These are phyloP conservation scores for Lepiota brunneoincarnata DNA, from an alignment of 768 basidiomycete genomes.

Conservation along the genomic window DNA sequence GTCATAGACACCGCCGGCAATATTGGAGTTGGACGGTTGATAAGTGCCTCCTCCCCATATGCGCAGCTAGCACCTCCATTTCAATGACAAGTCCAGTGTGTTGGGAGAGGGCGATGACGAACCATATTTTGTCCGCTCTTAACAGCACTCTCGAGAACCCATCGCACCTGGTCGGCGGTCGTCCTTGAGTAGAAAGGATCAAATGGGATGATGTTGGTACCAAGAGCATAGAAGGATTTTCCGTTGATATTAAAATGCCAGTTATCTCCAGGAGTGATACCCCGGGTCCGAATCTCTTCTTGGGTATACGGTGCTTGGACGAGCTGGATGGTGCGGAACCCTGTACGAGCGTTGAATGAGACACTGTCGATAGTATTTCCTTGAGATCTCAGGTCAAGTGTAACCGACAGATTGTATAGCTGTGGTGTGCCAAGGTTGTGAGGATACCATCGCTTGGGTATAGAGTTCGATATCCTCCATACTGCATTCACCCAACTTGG, in stretches of 20 bases:
- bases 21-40: slow-evolving; percentile 39
- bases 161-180: slow-evolving; percentile 46
- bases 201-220: slow-evolving; percentile 60
- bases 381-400: slow-evolving; percentile 27
- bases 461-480: slow-evolving; percentile 43
- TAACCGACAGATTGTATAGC: slow-evolving; percentile 49
- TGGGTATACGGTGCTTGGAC: slow-evolving; percentile 46
- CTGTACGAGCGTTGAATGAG: slow-evolving; percentile 43
- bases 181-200: slow-evolving; percentile 57
- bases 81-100: neutral
- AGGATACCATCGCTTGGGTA: slow-evolving; percentile 53
- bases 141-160: slow-evolving; percentile 55
- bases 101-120: slow-evolving; percentile 13
- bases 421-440: slow-evolving; percentile 54
- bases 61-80: slow-evolving; percentile 36
- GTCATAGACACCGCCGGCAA: slow-evolving; percentile 46
- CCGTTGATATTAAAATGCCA: slow-evolving; percentile 63
- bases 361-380: slow-evolving; percentile 19
- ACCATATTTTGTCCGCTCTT: slow-evolving; percentile 61
- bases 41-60: slow-evolving; percentile 60
- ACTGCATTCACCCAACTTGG: slow-evolving; percentile 39
- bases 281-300: slow-evolving; percentile 39
- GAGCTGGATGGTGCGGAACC: slow-evolving; percentile 59
- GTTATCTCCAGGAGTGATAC: slow-evolving; percentile 58
- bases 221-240: slow-evolving; percentile 50